These are phyloP conservation scores for Trichoderma simmonsii DNA, from an alignment of 2,329 filamentous ascomycete genomes.

Conservation along the genomic window DNA sequence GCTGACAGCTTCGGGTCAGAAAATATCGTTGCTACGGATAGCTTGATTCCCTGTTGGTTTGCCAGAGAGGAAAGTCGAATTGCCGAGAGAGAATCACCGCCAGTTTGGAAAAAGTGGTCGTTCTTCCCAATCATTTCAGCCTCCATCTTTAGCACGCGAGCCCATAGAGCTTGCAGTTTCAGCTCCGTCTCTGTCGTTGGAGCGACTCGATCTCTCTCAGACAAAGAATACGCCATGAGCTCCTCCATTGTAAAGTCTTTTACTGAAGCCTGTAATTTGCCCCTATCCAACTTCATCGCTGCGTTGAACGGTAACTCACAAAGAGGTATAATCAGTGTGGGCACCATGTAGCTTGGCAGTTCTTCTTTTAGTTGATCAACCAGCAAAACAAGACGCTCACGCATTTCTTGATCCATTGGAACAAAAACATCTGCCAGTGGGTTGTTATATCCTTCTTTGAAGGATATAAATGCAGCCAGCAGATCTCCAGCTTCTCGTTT, in stretches of 20 bases:
- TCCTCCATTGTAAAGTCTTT: background rate
- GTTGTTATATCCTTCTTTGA: background rate
- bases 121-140: background rate
- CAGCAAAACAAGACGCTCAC: background rate
- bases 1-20: background rate
- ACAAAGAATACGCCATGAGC: background rate
- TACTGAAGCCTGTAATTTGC: background rate
- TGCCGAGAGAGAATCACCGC: constrained; percentile 40
- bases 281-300: constrained; percentile 22
- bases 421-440: background rate
- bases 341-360: constrained; percentile 36
- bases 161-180: background rate
- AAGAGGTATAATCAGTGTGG: constrained; percentile 29
- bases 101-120: constrained; percentile 39
- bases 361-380: background rate
- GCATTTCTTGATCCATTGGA: background rate
- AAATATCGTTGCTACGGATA: constrained; percentile 1
- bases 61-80: constrained; percentile 11
- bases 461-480: background rate
- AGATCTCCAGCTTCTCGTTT: background rate
- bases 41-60: background rate
- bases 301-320: constrained; percentile 18
- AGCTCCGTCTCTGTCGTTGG: constrained; percentile 7
- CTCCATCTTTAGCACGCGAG: background rate
- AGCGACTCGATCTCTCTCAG: constrained; percentile 14